phyloP scores from a whole-genome alignment of 140 eudicot species.

The Oenanthe javanica region DNA sequence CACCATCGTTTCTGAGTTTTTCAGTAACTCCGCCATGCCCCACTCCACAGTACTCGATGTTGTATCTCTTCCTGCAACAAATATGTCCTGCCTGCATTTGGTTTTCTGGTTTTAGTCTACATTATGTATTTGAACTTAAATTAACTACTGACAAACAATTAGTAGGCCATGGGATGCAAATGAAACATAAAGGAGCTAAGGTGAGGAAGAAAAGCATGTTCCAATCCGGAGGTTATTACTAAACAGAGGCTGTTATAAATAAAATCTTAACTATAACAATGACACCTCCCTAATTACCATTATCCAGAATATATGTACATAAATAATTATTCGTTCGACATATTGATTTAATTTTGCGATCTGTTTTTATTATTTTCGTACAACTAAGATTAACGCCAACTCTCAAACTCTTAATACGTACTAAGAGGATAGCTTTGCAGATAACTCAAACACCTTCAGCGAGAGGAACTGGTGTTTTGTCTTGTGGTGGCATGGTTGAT shows the following conservation, averaged over 20 bases:
- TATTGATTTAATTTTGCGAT: too few species aligned
- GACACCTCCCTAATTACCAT: neutral
- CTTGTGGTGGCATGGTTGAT: too few species aligned
- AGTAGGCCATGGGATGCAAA: neutral
- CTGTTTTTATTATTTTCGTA: too few species aligned
- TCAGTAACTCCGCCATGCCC: constrained; percentile 64
- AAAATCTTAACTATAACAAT: neutral
- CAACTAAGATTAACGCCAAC: too few species aligned
- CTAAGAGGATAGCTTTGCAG: too few species aligned
- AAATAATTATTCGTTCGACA: too few species aligned
- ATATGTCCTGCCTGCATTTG: constrained; percentile 39
- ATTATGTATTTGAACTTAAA: neutral
- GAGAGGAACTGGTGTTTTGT: too few species aligned
- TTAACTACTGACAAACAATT: neutral
- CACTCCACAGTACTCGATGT: constrained; percentile 58
- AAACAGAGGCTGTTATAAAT: neutral
- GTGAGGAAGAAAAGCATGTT: too few species aligned
- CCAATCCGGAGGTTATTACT: neutral
- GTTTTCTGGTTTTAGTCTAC: neutral
- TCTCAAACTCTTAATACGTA: too few species aligned
- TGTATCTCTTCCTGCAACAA: constrained; percentile 64
- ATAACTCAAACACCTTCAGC: too few species aligned
- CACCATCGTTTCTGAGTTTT: constrained; percentile 30
- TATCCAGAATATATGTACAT: too few species aligned
- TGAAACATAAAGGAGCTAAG: too few species aligned